Conservation (phyloP, 2,329 filamentous ascomycete genomes). For the Fusarium sp. region DNA sequence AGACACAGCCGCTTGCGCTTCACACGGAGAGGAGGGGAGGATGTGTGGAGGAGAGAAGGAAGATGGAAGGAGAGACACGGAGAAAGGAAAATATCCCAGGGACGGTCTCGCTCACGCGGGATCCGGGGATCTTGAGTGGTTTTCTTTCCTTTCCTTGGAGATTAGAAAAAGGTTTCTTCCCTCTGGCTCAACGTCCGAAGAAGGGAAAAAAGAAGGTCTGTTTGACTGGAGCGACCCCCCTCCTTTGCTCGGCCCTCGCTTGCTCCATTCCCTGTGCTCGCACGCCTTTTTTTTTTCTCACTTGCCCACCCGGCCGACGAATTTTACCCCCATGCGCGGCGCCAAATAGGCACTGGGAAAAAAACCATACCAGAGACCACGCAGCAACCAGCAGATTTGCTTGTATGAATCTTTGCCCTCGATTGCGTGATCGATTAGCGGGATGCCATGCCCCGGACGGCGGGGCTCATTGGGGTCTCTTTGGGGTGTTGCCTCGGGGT, state of each 20-base stretch:
- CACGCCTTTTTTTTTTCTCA: conserved; percentile 35
- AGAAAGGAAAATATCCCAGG: conserved; percentile 36
- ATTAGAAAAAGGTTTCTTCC: conserved; percentile 45
- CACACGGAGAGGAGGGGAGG: conserved; percentile 44
- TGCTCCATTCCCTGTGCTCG: conserved; percentile 34
- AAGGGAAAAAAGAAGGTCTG: conserved; percentile 33
- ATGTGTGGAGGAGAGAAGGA: conserved; percentile 11
- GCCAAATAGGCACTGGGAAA: conserved; percentile 30
- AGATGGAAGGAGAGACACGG: conserved; percentile 6
- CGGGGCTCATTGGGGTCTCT: conserved; percentile 39
- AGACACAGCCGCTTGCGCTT: conserved; percentile 37
- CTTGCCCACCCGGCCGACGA: conserved; percentile 29
- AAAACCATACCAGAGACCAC: conserved; percentile 34
- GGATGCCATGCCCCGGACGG: conserved; percentile 46
- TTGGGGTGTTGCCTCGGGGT: conserved; percentile 38
- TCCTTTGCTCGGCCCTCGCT: conserved; percentile 37
- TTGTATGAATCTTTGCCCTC: conserved; percentile 46
- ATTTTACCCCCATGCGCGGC: conserved; percentile 43
- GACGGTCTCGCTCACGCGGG: conserved; percentile 41
- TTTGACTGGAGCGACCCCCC: conserved; percentile 37
- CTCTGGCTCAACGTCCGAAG: conserved; percentile 42
- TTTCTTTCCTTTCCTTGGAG: conserved; percentile 37
- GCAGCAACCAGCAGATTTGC: conserved; percentile 34
- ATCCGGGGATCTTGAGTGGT: conserved; percentile 38
- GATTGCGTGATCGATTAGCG: conserved; percentile 50